A percentile compares a stretch with the other conserved stretches of the same genome.
phyloP scores from a whole-genome alignment of 2,329 filamentous ascomycete genomes.

The Rhynchosporium graminicola region DNA sequence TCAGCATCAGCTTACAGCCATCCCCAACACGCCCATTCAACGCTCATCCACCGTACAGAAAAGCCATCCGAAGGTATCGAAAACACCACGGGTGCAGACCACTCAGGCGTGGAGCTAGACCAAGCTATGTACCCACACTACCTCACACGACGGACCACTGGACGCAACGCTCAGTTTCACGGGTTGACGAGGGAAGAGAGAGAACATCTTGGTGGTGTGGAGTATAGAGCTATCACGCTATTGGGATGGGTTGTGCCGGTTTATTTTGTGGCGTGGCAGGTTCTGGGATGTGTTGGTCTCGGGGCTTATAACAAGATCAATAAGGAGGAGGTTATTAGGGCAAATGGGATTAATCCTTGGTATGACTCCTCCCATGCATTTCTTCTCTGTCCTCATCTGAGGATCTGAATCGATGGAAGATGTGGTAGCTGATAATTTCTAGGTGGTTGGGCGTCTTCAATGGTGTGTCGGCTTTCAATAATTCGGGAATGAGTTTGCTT shows the following conservation, averaged over 20 bases:
- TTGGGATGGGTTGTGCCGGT: slow-evolving; percentile 60
- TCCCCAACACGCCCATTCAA: neutral
- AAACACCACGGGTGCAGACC: neutral
- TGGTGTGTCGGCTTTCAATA: slow-evolving; percentile 68
- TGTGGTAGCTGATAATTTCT: slow-evolving; percentile 10
- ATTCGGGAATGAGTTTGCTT: slow-evolving; percentile 68
- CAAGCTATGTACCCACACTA: slow-evolving; percentile 32
- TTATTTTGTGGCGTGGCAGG: slow-evolving; percentile 61
- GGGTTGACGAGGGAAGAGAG: slow-evolving; percentile 54
- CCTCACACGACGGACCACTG: slow-evolving; percentile 40
- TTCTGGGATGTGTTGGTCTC: slow-evolving; percentile 58
- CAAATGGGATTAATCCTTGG: slow-evolving; percentile 64
- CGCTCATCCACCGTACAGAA: neutral
- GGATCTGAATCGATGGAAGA: neutral
- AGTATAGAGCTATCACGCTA: slow-evolving; percentile 63
- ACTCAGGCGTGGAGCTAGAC: slow-evolving; percentile 13
- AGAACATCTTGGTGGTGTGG: slow-evolving; percentile 60
- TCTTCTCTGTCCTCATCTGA: neutral
- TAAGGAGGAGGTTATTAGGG: slow-evolving; percentile 48
- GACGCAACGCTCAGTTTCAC: slow-evolving; percentile 57
- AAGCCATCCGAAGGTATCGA: neutral
- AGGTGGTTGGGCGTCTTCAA: slow-evolving; percentile 68
- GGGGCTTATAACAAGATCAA: slow-evolving; percentile 61
- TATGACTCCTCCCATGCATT: slow-evolving; percentile 14
- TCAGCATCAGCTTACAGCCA: slow-evolving; percentile 13